These are phyloP conservation scores for Sequoiadendron giganteum DNA, from an alignment of 75 land plant genomes.

Conservation along the genomic window DNA sequence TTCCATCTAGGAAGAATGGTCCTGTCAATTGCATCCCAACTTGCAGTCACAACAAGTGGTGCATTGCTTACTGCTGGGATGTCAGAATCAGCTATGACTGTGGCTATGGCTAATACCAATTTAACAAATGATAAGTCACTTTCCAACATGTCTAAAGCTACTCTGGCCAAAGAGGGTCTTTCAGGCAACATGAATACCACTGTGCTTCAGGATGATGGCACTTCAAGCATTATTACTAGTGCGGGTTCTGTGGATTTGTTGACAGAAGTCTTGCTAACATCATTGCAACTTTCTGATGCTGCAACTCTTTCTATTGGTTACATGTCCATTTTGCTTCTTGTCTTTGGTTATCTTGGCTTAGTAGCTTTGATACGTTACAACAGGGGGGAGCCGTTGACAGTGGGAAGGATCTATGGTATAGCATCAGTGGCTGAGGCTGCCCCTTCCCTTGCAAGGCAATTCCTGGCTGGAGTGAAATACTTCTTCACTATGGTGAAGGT, in stretches of 20 bases:
- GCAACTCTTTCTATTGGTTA: conserved; percentile 94
- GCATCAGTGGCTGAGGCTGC: conserved; percentile 76
- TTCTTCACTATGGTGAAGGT: conserved; percentile 95
- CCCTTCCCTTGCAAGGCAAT: conserved; percentile 74
- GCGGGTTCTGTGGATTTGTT: conserved; percentile 27
- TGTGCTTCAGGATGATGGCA: background rate
- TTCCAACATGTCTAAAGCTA: conserved; percentile 30
- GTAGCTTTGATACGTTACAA: conserved; percentile 78
- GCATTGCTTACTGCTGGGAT: conserved; percentile 39
- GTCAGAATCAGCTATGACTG: conserved; percentile 40
- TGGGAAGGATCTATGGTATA: conserved; percentile 77
- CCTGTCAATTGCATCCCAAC: conserved; percentile 65
- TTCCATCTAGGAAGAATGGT: conserved; percentile 83
- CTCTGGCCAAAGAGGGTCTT: conserved; percentile 1
- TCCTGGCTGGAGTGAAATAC: conserved; percentile 78
- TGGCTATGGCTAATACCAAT: conserved; percentile 46
- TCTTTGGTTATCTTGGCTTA: conserved; percentile 68
- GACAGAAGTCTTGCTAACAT: conserved; percentile 34
- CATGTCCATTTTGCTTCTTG: conserved; percentile 58
- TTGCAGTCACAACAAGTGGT: conserved; percentile 47
- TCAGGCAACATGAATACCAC: background rate
- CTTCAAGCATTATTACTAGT: background rate
- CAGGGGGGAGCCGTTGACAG: conserved; percentile 80
- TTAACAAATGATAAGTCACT: conserved; percentile 39
- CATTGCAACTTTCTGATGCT: conserved; percentile 83